Conservation (phyloP, 441 rosid genomes). For the Gossypium schwendimanii region DNA sequence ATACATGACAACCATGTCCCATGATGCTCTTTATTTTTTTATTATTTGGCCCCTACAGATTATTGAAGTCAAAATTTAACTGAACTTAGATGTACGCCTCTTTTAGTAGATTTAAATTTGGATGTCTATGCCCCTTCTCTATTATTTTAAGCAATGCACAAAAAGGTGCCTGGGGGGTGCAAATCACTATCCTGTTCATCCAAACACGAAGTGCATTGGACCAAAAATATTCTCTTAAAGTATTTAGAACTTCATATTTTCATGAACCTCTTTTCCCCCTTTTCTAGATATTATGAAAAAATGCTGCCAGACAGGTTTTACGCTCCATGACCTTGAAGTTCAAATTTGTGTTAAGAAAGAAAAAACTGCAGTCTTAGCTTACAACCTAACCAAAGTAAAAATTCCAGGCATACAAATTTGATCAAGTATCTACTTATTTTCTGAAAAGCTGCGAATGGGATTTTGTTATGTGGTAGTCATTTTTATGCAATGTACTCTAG, state of each 20-base stretch:
- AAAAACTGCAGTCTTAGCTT: neutral
- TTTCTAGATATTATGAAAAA: neutral
- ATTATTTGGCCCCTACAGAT: neutral
- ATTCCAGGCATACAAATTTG: neutral
- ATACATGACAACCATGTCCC: neutral
- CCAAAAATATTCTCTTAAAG: neutral
- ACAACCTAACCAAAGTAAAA: neutral
- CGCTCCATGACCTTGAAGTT: neutral
- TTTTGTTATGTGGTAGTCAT: constrained; percentile 4
- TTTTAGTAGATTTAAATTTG: neutral
- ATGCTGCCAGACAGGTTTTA: neutral
- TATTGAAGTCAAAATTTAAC: neutral
- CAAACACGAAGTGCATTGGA: neutral
- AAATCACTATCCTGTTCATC: neutral
- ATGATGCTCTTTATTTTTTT: neutral
- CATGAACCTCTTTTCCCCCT: neutral
- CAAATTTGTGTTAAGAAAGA: neutral
- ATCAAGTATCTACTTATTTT: neutral
- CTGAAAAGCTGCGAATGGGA: neutral
- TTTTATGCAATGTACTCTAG: neutral
- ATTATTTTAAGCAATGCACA: neutral
- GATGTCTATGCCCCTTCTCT: neutral
- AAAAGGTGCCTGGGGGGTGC: neutral
- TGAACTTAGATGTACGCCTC: neutral
- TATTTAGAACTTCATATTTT: neutral